phyloP scores from a whole-genome alignment of 805 yeast genomes.

The Candida methanosorbosa region DNA sequence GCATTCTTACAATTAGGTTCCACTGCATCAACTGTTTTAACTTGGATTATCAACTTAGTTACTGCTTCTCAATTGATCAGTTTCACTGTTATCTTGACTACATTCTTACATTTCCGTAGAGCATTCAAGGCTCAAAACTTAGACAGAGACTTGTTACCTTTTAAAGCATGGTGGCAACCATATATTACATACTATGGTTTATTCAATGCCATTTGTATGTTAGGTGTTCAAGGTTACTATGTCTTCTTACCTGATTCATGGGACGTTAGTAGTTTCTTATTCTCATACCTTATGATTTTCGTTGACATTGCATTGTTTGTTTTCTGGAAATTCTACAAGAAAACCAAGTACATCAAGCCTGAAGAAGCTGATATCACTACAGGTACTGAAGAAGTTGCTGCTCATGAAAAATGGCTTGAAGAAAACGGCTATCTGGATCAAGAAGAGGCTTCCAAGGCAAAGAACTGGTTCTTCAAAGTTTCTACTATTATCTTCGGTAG shows the following conservation, averaged over 20 bases:
- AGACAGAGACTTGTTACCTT: conserved; percentile 32
- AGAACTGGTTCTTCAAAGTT: too few relatives aligned
- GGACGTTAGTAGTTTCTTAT: conserved; percentile 53
- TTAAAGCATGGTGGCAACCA: conserved; percentile 25
- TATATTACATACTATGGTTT: conserved; percentile 28
- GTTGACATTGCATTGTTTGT: conserved; percentile 37
- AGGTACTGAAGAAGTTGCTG: conserved; percentile 50
- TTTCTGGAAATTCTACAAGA: conserved; percentile 43
- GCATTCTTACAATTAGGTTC: conserved; percentile 47
- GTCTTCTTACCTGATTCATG: conserved; percentile 63
- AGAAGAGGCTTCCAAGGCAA: too few relatives aligned
- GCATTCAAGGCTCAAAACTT: conserved; percentile 44
- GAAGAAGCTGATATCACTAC: conserved; percentile 43
- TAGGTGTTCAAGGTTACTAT: conserved; percentile 57
- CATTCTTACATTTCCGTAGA: conserved; percentile 48
- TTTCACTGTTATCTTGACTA: conserved; percentile 15
- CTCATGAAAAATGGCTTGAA: conserved; percentile 33
- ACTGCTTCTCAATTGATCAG: conserved; percentile 1
- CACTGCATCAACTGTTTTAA: conserved; percentile 22
- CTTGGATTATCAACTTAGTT: conserved; percentile 20
- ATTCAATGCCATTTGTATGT: conserved; percentile 38
- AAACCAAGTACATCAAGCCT: conserved; percentile 36
- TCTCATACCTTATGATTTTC: conserved; percentile 66
- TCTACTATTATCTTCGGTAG: too few relatives aligned
- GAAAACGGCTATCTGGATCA: too few relatives aligned